Evolutionary conservation across 352 stramenopile species (phyloP), one percentile per base, ranked within the genome.

Genomic region (Phytopythium vexans): DNA sequence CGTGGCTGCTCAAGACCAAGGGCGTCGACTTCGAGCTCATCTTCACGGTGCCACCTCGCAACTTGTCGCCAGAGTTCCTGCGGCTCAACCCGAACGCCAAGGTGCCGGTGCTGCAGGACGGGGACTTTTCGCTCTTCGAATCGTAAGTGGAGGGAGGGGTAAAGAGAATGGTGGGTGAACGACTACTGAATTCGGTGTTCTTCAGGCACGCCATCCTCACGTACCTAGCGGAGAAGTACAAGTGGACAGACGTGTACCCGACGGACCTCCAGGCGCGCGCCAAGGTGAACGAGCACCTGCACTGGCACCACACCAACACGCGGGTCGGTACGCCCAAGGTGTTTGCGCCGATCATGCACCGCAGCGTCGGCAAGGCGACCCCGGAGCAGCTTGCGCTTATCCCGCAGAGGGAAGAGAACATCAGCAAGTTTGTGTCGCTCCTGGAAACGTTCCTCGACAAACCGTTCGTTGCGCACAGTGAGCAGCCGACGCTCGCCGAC

Each of bases 201-300:
- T 3, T 10, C 32, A 59, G 60, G 27, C 61, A 65, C 38, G 73
- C 73, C 21, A 81, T 83, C 49, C 43, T 84, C 32, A 47, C 51
- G 41, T 84, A 84, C 46, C 44, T 84, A 38, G 70, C 70, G 15
- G 54, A 78, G 41, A 77, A 79, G 64, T 54, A 76, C 56, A 52
- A 54, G 47, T 74, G 58, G 56, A 61, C 62, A 11, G 66, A 80
- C 62, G 32, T 81, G 41, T 84, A 82, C 51, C 73, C 70, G 47
- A 63, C 45, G 11, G 70, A 82, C 34, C 34, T 69, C 11, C 54
- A 69, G 16, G 60, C 64, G 41, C 74, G 74, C 40, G 72, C 75
- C 41, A 86, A 86, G 54, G 60, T 86, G 46, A 72, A 86, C 68
- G 58, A 86, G 62, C 77, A 83, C 56, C 58, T 86, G 21, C 67